Percentiles rank a stretch among this genome's conserved stretches.
phyloP scores from a whole-genome alignment of 1,284 basidiomycete species.

The Gastroboletus turbinatus region DNA sequence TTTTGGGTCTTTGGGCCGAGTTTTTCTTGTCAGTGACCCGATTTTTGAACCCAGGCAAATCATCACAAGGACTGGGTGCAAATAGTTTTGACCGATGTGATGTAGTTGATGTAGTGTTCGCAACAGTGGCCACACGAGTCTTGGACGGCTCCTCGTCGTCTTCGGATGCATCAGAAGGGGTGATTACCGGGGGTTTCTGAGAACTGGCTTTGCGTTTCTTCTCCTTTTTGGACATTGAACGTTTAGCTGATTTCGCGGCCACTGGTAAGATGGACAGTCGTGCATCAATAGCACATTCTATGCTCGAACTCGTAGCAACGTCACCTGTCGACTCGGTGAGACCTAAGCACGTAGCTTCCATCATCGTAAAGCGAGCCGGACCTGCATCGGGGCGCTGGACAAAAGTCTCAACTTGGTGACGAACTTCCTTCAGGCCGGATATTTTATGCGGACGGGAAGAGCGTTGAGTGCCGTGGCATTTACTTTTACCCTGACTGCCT shows the following conservation, averaged over 20 bases:
- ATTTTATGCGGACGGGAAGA: background rate
- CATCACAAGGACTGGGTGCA: background rate
- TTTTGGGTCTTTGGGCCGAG: background rate
- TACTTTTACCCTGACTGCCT: background rate
- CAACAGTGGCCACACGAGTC: background rate
- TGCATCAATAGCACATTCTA: background rate
- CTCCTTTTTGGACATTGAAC: background rate
- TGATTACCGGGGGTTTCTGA: slow-evolving; percentile 19
- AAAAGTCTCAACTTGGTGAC: background rate
- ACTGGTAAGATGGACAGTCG: background rate
- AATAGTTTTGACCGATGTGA: slow-evolving; percentile 16
- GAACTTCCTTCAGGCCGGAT: background rate
- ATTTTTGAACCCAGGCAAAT: background rate
- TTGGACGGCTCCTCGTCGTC: slow-evolving; percentile 13
- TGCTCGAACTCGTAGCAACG: background rate
- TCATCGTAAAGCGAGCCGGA: slow-evolving; percentile 1
- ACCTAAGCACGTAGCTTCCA: background rate
- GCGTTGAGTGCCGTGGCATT: background rate
- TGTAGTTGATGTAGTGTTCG: background rate
- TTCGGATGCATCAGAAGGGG: slow-evolving; percentile 24
- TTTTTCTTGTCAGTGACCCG: background rate
- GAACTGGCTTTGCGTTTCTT: slow-evolving; percentile 27
- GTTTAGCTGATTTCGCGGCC: background rate
- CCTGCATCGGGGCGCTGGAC: slow-evolving; percentile 6
- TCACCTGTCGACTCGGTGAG: slow-evolving; percentile 4